Conservation (phyloP, 2,329 filamentous ascomycete genomes). For the Ascochyta pisi region DNA sequence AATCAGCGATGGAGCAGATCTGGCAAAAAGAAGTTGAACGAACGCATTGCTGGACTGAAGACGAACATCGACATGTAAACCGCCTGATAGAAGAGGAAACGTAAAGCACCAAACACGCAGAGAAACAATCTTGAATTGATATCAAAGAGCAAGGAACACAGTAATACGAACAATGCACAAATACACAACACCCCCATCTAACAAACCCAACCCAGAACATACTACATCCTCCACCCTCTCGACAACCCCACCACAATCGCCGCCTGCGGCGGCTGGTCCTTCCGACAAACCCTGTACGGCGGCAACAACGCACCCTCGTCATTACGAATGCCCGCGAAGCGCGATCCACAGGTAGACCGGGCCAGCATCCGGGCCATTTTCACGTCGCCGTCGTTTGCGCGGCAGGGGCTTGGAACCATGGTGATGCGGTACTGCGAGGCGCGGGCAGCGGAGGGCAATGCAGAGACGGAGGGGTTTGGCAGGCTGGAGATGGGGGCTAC, state of each 20-base stretch:
- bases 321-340: conserved; percentile 38
- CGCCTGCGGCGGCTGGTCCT: conserved; percentile 49
- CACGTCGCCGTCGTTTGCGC: conserved; percentile 39
- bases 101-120: not conserved
- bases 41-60: not conserved
- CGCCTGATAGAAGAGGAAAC: not conserved
- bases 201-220: conserved; percentile 27
- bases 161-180: no score
- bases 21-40: not conserved
- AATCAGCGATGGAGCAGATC: not conserved
- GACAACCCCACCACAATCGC: conserved; percentile 29
- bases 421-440: conserved; percentile 48
- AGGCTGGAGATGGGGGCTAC: conserved; percentile 48
- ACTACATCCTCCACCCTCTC: conserved; percentile 43
- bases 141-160: not conserved
- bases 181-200: not conserved
- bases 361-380: conserved; percentile 48
- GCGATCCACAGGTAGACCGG: conserved; percentile 36
- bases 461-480: conserved; percentile 30
- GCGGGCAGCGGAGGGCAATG: conserved; percentile 27
- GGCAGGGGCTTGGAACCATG: conserved; percentile 45
- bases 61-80: no score
- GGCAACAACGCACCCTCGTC: conserved; percentile 42
- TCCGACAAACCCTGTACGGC: conserved; percentile 45
- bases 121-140: not conserved